phyloP scores from a whole-genome alignment of 768 basidiomycete genomes.

The Tulasnella sp. region DNA sequence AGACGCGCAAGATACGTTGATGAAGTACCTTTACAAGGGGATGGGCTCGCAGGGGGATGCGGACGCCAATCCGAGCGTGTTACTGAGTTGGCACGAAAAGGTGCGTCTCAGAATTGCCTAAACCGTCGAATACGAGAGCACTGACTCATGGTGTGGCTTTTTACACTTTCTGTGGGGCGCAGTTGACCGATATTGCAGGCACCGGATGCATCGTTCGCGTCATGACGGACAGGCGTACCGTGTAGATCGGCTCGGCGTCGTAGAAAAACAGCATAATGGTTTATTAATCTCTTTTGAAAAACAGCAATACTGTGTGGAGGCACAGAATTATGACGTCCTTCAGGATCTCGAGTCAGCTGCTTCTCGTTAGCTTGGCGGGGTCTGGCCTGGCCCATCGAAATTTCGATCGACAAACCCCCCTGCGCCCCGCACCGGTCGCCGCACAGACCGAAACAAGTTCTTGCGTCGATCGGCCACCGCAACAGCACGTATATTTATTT shows the following conservation, averaged over 20 bases:
- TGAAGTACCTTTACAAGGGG: conserved; percentile 99
- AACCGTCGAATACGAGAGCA: not conserved
- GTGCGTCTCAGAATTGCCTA: conserved; percentile 48
- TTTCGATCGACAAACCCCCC: not conserved
- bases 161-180: conserved; percentile 12
- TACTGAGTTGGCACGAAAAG: conserved; percentile 96
- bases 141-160: too few species aligned
- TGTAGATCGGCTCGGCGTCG: conserved; percentile 45
- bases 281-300: not conserved
- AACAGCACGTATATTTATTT: too few species aligned
- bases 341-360: not conserved
- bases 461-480: not conserved
- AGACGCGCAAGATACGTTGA: conserved; percentile 84
- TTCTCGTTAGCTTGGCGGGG: not conserved
- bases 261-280: not conserved
- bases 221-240: conserved; percentile 67
- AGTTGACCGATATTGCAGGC: conserved; percentile 93
- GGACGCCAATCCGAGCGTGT: conserved; percentile 66
- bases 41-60: conserved; percentile 71
- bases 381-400: not conserved
- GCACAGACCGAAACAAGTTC: too few species aligned
- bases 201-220: conserved; percentile 93
- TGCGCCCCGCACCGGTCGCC: not conserved
- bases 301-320: not conserved
- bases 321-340: not conserved